phyloP scores from a whole-genome alignment of 2,329 filamentous ascomycete species.

The Venturia effusa region DNA sequence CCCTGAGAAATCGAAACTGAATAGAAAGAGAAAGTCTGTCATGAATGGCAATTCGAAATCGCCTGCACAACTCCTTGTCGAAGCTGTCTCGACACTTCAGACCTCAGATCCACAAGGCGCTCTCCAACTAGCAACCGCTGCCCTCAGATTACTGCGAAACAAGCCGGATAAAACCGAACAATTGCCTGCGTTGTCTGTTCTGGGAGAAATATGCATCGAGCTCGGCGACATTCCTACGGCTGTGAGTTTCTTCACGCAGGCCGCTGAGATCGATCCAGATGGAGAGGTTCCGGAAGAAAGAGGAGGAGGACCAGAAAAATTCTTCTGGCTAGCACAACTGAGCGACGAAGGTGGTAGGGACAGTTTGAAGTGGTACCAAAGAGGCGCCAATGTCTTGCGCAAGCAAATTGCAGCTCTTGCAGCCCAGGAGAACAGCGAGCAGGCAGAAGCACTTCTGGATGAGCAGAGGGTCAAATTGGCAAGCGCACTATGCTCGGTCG shows the following conservation, averaged over 20 bases:
- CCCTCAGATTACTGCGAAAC: conserved; percentile 36
- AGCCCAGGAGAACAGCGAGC: conserved; percentile 28
- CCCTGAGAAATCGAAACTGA: conserved; percentile 9
- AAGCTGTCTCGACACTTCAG: conserved; percentile 46
- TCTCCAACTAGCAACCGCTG: conserved; percentile 42
- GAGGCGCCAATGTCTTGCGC: conserved; percentile 62
- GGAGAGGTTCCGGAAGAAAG: conserved; percentile 58
- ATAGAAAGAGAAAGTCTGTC: conserved; percentile 23
- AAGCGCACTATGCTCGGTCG: conserved; percentile 84
- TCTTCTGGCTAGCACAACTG: conserved; percentile 86
- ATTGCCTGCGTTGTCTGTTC: conserved; percentile 59
- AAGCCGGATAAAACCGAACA: conserved; percentile 33
- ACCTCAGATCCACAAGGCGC: conserved; percentile 48
- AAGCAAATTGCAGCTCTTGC: conserved; percentile 57
- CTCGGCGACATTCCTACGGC: conserved; percentile 71
- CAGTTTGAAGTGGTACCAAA: conserved; percentile 52
- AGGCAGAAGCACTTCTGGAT: conserved; percentile 34
- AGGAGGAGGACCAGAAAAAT: conserved; percentile 86
- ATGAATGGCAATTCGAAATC: conserved; percentile 26
- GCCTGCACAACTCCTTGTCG: conserved; percentile 44
- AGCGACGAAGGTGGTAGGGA: conserved; percentile 52
- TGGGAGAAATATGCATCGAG: conserved; percentile 75
- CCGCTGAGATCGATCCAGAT: conserved; percentile 65
- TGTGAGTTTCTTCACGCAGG: conserved; percentile 58
- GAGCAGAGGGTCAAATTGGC: conserved; percentile 76